Evolutionary conservation across 495 filamentous ascomycete genomes (phyloP), one percentile per base, ranked within the genome.

Genomic region (Tuber melanosporum): DNA sequence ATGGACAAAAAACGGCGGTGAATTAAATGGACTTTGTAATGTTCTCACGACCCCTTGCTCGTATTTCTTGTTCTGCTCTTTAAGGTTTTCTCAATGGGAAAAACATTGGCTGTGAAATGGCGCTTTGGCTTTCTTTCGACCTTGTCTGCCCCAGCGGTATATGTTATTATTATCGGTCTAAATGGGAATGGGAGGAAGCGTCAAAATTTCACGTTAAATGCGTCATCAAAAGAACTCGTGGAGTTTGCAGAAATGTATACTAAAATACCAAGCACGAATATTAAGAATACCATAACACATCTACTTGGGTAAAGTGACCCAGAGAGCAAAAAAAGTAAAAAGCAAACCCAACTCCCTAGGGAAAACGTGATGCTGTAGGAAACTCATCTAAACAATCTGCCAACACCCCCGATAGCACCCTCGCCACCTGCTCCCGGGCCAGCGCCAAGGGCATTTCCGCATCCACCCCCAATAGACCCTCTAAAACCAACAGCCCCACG

Each of bases 401-500:
- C 82, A 2, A 83, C 77, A 10, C 82, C 82, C 5, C 82, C 82
- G 14, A 78, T 79, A 22, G 80, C 73, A n/a, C 52, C 72, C 74
- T 80, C 82, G 3, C 82, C 82, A 26, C 80, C 73, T 41, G 74
- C 82, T 5, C 82, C 82, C 20, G 79, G 78, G 22, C 82, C 82
- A 10, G 77, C 79, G 14, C 75, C 79, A 71, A 69, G 44, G 47
- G 87, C 85, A 86, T 86, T 39, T 84, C 87, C 74, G 85, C 85
- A 71, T 84, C 86, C 75, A 46, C 83, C 75, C 52, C 82, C 71
- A 86, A 89, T 76, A 81, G 85, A 42, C 85, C 86, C 74, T 85
- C 88, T 72, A 88, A 78, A 78, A 85, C 88, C 72, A 88, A 45
- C 88, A 89, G 62, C 90, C 86, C 79, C 91, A 87, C 45, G 87